Conservation (phyloP, 352 stramenopile genomes). For the Globisporangium sylvaticum region DNA sequence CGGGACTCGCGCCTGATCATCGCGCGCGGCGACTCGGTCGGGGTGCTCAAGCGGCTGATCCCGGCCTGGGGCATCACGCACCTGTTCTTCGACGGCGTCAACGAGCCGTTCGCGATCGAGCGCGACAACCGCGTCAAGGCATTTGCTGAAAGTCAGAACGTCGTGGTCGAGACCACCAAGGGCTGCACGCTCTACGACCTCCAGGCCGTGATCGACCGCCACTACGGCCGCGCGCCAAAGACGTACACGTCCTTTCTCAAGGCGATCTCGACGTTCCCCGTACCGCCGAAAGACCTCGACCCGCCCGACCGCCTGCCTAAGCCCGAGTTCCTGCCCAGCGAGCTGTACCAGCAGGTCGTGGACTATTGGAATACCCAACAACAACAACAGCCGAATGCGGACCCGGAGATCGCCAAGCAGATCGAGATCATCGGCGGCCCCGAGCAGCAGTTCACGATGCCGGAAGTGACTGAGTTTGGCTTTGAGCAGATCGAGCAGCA, state of each 20-base stretch:
- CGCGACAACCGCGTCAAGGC: constrained; percentile 68
- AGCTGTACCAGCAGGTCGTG: constrained; percentile 57
- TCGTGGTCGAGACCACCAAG: constrained; percentile 71
- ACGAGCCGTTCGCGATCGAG: constrained; percentile 86
- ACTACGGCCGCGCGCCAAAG: constrained; percentile 55
- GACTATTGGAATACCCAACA: constrained; percentile 47
- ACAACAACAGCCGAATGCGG: background rate
- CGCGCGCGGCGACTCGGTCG: constrained; percentile 64
- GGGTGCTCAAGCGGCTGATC: constrained; percentile 79
- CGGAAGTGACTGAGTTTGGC: constrained; percentile 62
- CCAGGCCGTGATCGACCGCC: constrained; percentile 52
- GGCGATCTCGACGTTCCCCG: constrained; percentile 45
- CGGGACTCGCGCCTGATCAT: constrained; percentile 68
- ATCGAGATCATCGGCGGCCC: constrained; percentile 43
- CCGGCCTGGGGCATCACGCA: constrained; percentile 86
- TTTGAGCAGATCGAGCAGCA: constrained; percentile 44
- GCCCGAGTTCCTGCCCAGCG: constrained; percentile 37
- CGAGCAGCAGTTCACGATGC: constrained; percentile 61
- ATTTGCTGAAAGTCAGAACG: constrained; percentile 39
- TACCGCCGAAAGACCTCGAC: constrained; percentile 42
- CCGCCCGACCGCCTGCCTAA: constrained; percentile 41
- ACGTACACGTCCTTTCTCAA: constrained; percentile 75
- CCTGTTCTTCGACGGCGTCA: constrained; percentile 90
- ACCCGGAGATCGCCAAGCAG: constrained; percentile 29
- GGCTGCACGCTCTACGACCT: constrained; percentile 75